Percentiles rank a stretch among this genome's conserved stretches.
Evolutionary conservation across 345 rosid species (phyloP).

Genomic region (Ailanthus altissimus): DNA sequence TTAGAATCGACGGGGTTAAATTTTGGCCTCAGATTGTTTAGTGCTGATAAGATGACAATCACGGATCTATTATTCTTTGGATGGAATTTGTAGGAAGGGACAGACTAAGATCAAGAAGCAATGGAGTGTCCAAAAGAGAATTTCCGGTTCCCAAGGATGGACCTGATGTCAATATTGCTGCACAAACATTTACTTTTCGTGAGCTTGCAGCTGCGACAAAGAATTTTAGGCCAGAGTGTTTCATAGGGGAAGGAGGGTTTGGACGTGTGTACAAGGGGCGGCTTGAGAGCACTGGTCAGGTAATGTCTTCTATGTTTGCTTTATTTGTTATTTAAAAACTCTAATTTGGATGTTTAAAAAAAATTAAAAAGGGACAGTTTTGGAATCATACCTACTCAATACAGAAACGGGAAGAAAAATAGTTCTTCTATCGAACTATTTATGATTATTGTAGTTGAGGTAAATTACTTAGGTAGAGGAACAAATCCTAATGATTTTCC

Average conservation of each 20-base stretch:
- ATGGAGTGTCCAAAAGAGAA: slow-evolving; percentile 67
- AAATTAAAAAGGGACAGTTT: background rate
- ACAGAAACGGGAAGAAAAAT: background rate
- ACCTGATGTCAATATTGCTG: slow-evolving; percentile 65
- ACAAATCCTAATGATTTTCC: background rate
- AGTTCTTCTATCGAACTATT: slow-evolving; percentile 13
- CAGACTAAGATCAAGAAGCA: slow-evolving; percentile 64
- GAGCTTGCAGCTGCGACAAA: slow-evolving; percentile 91
- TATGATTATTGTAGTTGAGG: slow-evolving; percentile 7
- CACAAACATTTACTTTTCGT: slow-evolving; percentile 85
- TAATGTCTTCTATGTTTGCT: slow-evolving; percentile 30
- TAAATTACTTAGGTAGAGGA: background rate
- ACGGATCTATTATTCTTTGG: slow-evolving; percentile 17
- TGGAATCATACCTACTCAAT: background rate
- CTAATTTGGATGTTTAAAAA: slow-evolving; percentile 7
- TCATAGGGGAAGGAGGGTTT: slow-evolving; percentile 97
- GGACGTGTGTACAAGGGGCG: slow-evolving; percentile 92
- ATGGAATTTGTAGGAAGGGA: slow-evolving; percentile 68
- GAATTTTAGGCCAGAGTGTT: slow-evolving; percentile 86
- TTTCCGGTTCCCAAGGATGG: slow-evolving; percentile 55
- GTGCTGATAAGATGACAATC: background rate
- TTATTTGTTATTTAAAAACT: background rate
- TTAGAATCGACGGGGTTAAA: slow-evolving; percentile 4
- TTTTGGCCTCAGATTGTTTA: slow-evolving; percentile 1
- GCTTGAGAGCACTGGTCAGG: slow-evolving; percentile 95